These are phyloP conservation scores for Boletellus emodensis DNA, from an alignment of 768 basidiomycete species.

Conservation along the genomic window DNA sequence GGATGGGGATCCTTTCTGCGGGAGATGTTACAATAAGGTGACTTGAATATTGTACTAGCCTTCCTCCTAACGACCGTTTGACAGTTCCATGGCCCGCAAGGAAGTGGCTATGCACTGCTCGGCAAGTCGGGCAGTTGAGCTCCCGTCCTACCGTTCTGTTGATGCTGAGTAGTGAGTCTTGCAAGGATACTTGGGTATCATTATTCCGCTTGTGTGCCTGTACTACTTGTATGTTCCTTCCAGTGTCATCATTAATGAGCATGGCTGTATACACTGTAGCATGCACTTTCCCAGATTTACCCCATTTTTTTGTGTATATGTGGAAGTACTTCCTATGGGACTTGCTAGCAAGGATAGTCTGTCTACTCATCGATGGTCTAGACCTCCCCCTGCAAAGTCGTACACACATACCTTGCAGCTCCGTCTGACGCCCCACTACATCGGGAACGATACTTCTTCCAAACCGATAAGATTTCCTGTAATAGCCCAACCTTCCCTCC, in stretches of 20 bases:
- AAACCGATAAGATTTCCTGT: conserved; percentile 14
- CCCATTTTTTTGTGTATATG: conserved; percentile 1
- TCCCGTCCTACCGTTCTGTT: neutral
- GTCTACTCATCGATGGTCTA: too few species aligned
- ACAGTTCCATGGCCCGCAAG: conserved; percentile 70
- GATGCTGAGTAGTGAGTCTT: conserved; percentile 10
- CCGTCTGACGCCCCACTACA: neutral
- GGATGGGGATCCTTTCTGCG: conserved; percentile 68
- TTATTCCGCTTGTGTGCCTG: conserved; percentile 19
- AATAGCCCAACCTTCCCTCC: conserved; percentile 1
- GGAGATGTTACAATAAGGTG: conserved; percentile 70
- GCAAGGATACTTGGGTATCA: conserved; percentile 9
- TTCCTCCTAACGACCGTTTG: conserved; percentile 1
- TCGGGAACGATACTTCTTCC: conserved; percentile 19
- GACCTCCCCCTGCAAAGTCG: too few species aligned
- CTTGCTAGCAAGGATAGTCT: neutral
- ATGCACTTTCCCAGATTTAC: conserved; percentile 5
- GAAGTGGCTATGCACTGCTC: conserved; percentile 70
- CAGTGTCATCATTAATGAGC: conserved; percentile 10
- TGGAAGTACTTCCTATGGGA: neutral
- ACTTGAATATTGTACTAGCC: neutral
- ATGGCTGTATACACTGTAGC: conserved; percentile 10
- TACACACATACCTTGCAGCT: neutral
- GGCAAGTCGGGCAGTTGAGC: conserved; percentile 45
- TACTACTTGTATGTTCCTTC: conserved; percentile 18